A percentile compares a stretch with the other conserved stretches of the same genome.
These are phyloP conservation scores for Stagonosporopsis chrysanthemi DNA, from an alignment of 2,329 filamentous ascomycete genomes.

Conservation along the genomic window DNA sequence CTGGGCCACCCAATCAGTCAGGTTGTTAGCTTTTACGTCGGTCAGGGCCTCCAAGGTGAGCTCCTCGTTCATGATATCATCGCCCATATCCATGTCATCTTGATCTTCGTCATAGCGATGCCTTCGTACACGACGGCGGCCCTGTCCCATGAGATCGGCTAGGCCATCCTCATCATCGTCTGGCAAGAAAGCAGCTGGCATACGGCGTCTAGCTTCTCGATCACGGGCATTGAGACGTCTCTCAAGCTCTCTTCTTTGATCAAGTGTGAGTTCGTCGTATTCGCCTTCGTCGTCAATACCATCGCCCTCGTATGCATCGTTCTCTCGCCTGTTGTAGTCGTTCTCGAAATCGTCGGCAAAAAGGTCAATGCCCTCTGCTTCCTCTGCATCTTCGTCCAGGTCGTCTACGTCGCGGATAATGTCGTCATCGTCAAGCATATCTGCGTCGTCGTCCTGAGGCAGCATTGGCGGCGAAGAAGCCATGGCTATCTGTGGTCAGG, in stretches of 20 bases:
- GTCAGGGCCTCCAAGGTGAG: constrained; percentile 88
- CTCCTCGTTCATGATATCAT: constrained; percentile 95
- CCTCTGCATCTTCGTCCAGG: constrained; percentile 72
- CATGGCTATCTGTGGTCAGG: constrained; percentile 54
- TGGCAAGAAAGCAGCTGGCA: constrained; percentile 76
- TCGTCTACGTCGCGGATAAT: constrained; percentile 70
- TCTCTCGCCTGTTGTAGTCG: constrained; percentile 63
- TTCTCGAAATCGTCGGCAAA: constrained; percentile 74
- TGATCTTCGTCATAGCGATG: constrained; percentile 94
- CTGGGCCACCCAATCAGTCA: constrained; percentile 95
- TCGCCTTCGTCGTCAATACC: constrained; percentile 85
- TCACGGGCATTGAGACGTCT: constrained; percentile 77
- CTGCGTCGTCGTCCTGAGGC: constrained; percentile 72
- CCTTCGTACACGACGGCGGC: constrained; percentile 80
- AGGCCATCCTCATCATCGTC: constrained; percentile 87
- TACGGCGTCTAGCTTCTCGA: constrained; percentile 69
- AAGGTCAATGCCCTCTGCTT: constrained; percentile 73
- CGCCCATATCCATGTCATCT: constrained; percentile 86
- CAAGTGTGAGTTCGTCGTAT: constrained; percentile 73
- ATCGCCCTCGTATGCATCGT: constrained; percentile 70
- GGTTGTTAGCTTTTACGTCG: constrained; percentile 89
- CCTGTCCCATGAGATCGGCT: constrained; percentile 75
- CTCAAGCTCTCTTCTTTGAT: constrained; percentile 73
- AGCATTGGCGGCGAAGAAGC: constrained; percentile 71
- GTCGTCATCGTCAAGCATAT: constrained; percentile 74